These are phyloP conservation scores for Metarhizium anisopliae DNA, from an alignment of 2,329 filamentous ascomycete species.

Conservation along the genomic window DNA sequence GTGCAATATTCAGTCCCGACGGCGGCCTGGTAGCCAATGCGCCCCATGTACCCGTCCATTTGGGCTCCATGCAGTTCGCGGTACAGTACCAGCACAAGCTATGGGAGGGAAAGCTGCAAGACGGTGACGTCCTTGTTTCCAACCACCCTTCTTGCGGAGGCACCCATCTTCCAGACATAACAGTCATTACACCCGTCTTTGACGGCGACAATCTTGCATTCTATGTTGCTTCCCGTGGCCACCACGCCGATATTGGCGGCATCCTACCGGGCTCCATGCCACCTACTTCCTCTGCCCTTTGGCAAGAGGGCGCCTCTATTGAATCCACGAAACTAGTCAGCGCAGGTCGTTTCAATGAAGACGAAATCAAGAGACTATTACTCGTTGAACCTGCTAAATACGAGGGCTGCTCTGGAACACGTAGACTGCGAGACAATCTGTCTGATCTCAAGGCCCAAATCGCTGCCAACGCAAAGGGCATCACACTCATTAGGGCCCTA, in stretches of 20 bases:
- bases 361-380: constrained; percentile 62
- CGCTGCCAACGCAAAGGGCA: constrained; percentile 79
- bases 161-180: constrained; percentile 30
- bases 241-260: constrained; percentile 52
- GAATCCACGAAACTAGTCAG: constrained; percentile 64
- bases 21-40: constrained; percentile 68
- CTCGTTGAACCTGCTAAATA: constrained; percentile 66
- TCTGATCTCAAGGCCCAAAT: constrained; percentile 83
- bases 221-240: constrained; percentile 53
- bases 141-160: constrained; percentile 27
- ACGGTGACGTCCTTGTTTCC: constrained; percentile 27
- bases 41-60: constrained; percentile 66
- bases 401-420: constrained; percentile 67
- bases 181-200: constrained; percentile 27
- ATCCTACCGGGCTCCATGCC: constrained; percentile 80
- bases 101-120: constrained; percentile 42
- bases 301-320: constrained; percentile 56
- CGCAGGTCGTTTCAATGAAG: constrained; percentile 70
- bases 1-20: constrained; percentile 66
- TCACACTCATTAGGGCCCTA: constrained; percentile 60
- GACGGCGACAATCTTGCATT: constrained; percentile 32
- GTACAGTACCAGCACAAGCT: constrained; percentile 61
- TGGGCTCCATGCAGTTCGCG: constrained; percentile 73
- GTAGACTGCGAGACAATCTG: constrained; percentile 73
- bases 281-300: constrained; percentile 58